phyloP scores from a whole-genome alignment of 805 yeast species.

The Ogataea allantospora region DNA sequence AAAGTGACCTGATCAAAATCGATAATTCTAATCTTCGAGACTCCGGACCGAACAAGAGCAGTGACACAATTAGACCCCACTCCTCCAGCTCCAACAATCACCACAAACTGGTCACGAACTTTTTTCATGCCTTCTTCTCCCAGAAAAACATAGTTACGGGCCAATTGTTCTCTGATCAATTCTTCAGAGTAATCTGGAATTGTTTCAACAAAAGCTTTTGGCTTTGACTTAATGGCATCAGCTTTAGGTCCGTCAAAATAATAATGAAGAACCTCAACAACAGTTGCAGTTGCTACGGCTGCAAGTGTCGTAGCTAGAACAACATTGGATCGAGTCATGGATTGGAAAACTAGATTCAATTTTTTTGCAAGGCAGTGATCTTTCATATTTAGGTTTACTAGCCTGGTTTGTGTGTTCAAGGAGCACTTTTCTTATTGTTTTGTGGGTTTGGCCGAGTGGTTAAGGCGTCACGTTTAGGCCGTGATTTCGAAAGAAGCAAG shows the following conservation, averaged over 20 bases:
- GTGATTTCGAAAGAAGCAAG: constrained; percentile 31
- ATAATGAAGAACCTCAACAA: constrained; percentile 37
- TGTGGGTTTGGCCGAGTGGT: constrained; percentile 33
- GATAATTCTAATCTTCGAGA: constrained; percentile 70
- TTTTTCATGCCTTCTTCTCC: constrained; percentile 80
- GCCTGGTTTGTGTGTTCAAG: neutral
- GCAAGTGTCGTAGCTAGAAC: constrained; percentile 35
- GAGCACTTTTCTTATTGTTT: neutral
- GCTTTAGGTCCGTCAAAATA: constrained; percentile 15
- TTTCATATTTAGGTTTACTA: neutral
- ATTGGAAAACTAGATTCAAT: neutral
- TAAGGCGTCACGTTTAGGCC: constrained; percentile 33
- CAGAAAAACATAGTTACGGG: constrained; percentile 89
- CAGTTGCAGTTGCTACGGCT: constrained; percentile 34
- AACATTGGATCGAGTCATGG: constrained; percentile 12
- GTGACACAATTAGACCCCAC: constrained; percentile 97
- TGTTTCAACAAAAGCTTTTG: constrained; percentile 10
- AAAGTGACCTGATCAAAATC: constrained; percentile 97
- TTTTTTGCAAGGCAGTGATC: neutral
- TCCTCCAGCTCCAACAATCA: constrained; percentile 94
- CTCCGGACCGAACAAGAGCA: constrained; percentile 89
- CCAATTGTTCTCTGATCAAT: constrained; percentile 85
- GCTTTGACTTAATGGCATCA: no score
- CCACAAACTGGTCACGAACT: constrained; percentile 67
- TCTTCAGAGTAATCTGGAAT: constrained; percentile 51